phyloP scores from a whole-genome alignment of 805 yeast species.

The Kluyveromyces wickerhamii region DNA sequence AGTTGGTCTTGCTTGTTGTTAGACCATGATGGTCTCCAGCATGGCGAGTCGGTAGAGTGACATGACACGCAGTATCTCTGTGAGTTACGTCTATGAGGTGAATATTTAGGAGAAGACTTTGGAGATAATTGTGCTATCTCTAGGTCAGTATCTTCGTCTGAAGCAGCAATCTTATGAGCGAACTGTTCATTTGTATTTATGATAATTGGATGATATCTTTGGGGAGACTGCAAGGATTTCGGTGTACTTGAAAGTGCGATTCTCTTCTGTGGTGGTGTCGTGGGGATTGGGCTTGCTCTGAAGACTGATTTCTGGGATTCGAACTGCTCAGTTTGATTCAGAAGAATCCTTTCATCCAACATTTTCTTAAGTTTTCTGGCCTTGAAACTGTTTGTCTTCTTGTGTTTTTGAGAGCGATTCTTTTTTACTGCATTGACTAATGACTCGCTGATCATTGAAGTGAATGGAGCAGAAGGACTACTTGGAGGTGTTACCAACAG shows the following conservation, averaged over 20 bases:
- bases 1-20: conserved; percentile 75
- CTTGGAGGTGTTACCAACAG: conserved; percentile 29
- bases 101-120: conserved; percentile 27
- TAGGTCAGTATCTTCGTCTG: conserved; percentile 14
- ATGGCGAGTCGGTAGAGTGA: conserved; percentile 84
- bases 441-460: conserved; percentile 22
- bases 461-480: conserved; percentile 19
- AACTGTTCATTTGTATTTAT: neutral
- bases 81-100: conserved; percentile 10
- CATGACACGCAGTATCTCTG: conserved; percentile 78
- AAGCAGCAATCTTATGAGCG: neutral
- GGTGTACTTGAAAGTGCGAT: neutral
- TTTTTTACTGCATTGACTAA: conserved; percentile 26
- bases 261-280: conserved; percentile 1
- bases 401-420: conserved; percentile 18
- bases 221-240: neutral
- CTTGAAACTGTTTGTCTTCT: conserved; percentile 31
- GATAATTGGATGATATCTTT: neutral
- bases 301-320: conserved; percentile 5
- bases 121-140: conserved; percentile 11
- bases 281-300: conserved; percentile 2
- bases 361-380: conserved; percentile 29
- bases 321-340: neutral
- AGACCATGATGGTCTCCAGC: conserved; percentile 99
- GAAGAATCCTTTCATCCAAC: conserved; percentile 24